Evolutionary conservation across 352 stramenopile genomes (phyloP).

Genomic region (Hyphochytrium catenoides): DNA sequence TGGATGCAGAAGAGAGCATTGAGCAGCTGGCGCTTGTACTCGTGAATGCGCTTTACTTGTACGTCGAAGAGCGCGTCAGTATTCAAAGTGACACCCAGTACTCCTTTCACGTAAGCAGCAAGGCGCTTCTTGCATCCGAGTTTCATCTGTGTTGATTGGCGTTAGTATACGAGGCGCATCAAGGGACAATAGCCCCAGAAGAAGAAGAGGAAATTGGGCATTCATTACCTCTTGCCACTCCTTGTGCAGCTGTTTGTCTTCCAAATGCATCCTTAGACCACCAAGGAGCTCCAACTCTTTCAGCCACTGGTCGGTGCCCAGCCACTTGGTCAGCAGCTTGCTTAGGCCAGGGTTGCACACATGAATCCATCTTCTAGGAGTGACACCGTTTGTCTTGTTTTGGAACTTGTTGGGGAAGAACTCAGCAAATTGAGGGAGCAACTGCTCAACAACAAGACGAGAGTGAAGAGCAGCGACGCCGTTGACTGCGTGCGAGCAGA

Average conservation of each 20-base stretch:
- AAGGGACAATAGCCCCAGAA: no score
- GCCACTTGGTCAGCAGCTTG: slow-evolving; percentile 5
- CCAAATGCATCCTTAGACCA: slow-evolving; percentile 5
- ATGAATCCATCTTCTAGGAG: slow-evolving; percentile 10
- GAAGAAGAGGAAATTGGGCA: no score
- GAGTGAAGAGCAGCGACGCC: slow-evolving; percentile 14
- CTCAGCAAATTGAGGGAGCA: slow-evolving; percentile 13
- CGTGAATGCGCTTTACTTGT: slow-evolving; percentile 14
- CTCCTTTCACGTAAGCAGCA: slow-evolving; percentile 3
- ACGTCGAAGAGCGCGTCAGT: slow-evolving; percentile 8
- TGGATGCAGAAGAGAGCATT: slow-evolving; percentile 12
- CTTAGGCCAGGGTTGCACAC: slow-evolving; percentile 11
- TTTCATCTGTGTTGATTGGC: no score
- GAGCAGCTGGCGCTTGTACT: slow-evolving; percentile 15
- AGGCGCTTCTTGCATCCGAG: slow-evolving; percentile 7
- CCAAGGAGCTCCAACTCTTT: slow-evolving; percentile 7
- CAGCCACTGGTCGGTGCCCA: slow-evolving; percentile 8
- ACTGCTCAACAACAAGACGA: slow-evolving; percentile 7
- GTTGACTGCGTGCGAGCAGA: slow-evolving; percentile 13
- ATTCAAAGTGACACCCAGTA: slow-evolving; percentile 4
- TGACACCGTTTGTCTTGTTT: slow-evolving; percentile 16
- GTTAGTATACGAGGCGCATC: no score
- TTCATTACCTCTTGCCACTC: no score
- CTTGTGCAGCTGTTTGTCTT: slow-evolving; percentile 7
- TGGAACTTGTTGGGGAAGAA: slow-evolving; percentile 14